phyloP scores from a whole-genome alignment of 2,329 filamentous ascomycete genomes.

The Aspergillus persii region DNA sequence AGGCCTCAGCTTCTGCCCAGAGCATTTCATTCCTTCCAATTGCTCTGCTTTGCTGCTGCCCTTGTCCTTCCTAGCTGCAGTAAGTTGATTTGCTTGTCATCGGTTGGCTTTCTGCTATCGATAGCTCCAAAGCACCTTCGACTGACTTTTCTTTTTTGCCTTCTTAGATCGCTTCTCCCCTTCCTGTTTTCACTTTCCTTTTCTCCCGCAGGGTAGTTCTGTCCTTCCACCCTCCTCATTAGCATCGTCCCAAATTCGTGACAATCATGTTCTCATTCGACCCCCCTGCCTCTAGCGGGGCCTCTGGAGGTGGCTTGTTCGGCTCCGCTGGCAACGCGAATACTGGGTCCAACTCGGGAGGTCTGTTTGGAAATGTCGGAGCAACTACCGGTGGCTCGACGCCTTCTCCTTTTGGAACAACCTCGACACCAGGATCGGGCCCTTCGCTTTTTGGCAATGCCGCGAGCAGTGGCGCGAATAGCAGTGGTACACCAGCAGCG shows the following conservation, averaged over 20 bases:
- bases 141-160: constrained; percentile 11
- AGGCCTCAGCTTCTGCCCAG: neutral
- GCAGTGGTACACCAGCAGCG: constrained; percentile 22
- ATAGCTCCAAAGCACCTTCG: constrained; percentile 1
- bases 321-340: constrained; percentile 31
- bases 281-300: constrained; percentile 34
- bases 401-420: constrained; percentile 36
- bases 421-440: constrained; percentile 19
- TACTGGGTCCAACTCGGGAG: constrained; percentile 23
- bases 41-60: neutral
- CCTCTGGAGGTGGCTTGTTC: constrained; percentile 33
- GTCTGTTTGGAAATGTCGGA: constrained; percentile 44
- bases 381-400: constrained; percentile 32
- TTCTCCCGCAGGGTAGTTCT: constrained; percentile 23
- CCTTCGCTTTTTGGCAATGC: constrained; percentile 29
- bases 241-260: constrained; percentile 25
- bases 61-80: constrained; percentile 20
- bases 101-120: constrained; percentile 1
- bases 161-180: neutral
- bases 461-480: constrained; percentile 18
- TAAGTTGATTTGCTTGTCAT: constrained; percentile 12
- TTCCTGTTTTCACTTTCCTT: neutral
- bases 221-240: constrained; percentile 19
- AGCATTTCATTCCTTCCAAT: constrained; percentile 4
- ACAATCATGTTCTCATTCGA: constrained; percentile 38